Percentiles rank a stretch among this genome's conserved stretches.
Evolutionary conservation across 2,329 filamentous ascomycete genomes (phyloP).

Genomic region (Penicillium griseofulvum): DNA sequence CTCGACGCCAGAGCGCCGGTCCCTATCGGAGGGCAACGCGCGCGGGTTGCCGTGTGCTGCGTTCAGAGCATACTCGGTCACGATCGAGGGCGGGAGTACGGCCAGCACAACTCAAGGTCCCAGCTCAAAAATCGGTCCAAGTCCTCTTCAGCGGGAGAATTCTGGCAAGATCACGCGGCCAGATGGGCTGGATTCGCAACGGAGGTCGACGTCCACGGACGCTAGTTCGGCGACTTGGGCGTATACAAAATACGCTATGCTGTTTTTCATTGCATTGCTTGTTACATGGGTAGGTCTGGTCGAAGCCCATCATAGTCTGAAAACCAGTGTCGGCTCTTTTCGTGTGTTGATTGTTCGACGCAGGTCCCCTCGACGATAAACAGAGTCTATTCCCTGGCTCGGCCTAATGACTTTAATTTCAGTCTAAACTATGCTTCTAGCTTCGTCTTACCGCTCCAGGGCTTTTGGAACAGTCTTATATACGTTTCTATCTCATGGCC

Average conservation of each 20-base stretch:
- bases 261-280: constrained; percentile 43
- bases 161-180: not conserved
- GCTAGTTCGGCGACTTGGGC: constrained; percentile 39
- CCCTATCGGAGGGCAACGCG: constrained; percentile 2
- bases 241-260: constrained; percentile 40
- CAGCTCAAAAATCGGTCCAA: not conserved
- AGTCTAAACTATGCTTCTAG: constrained; percentile 68
- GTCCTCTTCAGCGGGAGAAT: constrained; percentile 1
- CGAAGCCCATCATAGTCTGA: not conserved
- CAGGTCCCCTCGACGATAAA: constrained; percentile 71
- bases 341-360: not conserved
- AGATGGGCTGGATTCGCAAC: constrained; percentile 10
- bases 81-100: constrained; percentile 27
- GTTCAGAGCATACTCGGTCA: constrained; percentile 33
- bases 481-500: constrained; percentile 69
- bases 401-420: constrained; percentile 53
- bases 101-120: not conserved
- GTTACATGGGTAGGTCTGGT: constrained; percentile 39
- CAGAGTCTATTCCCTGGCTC: constrained; percentile 66
- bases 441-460: constrained; percentile 75
- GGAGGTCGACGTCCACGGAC: constrained; percentile 24
- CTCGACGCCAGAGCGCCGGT: constrained; percentile 9
- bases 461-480: constrained; percentile 80
- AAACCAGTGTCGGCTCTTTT: not conserved
- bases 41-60: constrained; percentile 1